phyloP scores from a whole-genome alignment of 495 filamentous ascomycete genomes.

The Tuber microsphaerosporum region DNA sequence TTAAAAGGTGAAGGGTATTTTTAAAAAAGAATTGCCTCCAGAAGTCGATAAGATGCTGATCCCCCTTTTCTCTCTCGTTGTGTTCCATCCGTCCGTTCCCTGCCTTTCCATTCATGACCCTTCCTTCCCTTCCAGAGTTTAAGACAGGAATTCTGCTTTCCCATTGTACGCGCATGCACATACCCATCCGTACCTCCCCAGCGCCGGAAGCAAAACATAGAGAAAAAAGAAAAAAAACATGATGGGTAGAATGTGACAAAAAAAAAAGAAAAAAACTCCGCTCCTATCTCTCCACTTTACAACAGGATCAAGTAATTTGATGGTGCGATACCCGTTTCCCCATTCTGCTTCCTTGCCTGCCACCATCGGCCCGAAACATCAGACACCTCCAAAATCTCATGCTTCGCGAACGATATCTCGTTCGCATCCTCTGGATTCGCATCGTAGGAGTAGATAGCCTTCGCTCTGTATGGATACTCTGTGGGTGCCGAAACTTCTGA shows the following conservation, averaged over 20 bases:
- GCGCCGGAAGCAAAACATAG: conserved; percentile 13
- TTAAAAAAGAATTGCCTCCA: neutral
- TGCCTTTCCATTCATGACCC: neutral
- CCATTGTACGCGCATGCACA: neutral
- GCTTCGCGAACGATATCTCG: conserved; percentile 93
- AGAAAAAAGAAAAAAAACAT: conserved; percentile 25
- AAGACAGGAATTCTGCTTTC: neutral
- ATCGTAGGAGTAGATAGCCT: conserved; percentile 98
- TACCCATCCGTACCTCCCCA: neutral
- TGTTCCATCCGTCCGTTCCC: neutral
- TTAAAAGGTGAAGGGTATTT: neutral
- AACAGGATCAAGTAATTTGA: conserved; percentile 97
- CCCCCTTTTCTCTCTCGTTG: neutral
- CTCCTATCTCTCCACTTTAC: conserved; percentile 47
- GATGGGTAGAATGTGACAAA: conserved; percentile 17
- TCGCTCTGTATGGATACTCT: conserved; percentile 93
- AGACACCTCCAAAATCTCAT: conserved; percentile 92
- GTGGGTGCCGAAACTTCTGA: conserved; percentile 68
- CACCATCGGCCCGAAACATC: conserved; percentile 98
- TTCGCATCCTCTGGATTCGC: conserved; percentile 97
- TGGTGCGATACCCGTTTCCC: conserved; percentile 93
- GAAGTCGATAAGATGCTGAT: neutral
- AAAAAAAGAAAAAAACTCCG: conserved; percentile 16
- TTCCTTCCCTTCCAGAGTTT: neutral
- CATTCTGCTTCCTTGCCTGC: conserved; percentile 91